Percentiles rank a stretch among this genome's conserved stretches.
Conservation (phyloP, 225 moss, liverwort and hornwort genomes). For the Polytrichum formosum region DNA sequence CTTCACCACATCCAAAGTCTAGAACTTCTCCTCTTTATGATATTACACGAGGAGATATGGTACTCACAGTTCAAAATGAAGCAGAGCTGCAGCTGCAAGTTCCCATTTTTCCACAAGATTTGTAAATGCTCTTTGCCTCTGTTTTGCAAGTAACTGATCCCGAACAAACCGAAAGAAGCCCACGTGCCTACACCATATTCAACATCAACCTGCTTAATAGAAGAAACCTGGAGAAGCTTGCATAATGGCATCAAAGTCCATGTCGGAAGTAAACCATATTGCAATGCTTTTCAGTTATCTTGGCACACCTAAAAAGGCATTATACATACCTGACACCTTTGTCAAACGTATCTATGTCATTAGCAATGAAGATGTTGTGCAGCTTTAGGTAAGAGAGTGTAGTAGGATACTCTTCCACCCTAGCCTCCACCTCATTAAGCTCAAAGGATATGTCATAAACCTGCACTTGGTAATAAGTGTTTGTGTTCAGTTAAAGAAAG, state of each 20-base stretch:
- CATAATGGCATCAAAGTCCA: too few relatives aligned
- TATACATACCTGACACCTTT: slow-evolving; percentile 57
- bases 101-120: slow-evolving; percentile 97
- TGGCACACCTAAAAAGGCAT: not conserved
- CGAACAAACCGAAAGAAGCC: slow-evolving; percentile 90
- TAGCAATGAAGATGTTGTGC: slow-evolving; percentile 77
- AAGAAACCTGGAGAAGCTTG: too few relatives aligned
- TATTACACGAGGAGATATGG: slow-evolving; percentile 2
- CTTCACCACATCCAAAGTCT: too few relatives aligned
- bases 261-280: too few relatives aligned
- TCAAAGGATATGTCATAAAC: slow-evolving; percentile 94
- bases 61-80: slow-evolving; percentile 83
- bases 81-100: slow-evolving; percentile 82
- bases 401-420: slow-evolving; percentile 95
- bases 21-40: not conserved
- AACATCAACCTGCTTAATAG: not conserved
- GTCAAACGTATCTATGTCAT: slow-evolving; percentile 54
- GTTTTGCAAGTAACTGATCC: slow-evolving; percentile 90
- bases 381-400: slow-evolving; percentile 93
- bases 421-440: slow-evolving; percentile 96
- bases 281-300: too few relatives aligned
- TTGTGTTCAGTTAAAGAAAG: not conserved
- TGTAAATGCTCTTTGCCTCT: slow-evolving; percentile 80
- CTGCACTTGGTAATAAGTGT: slow-evolving; percentile 28
- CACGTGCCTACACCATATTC: slow-evolving; percentile 48